phyloP scores from a whole-genome alignment of 2,329 filamentous ascomycete species.

The Daldinia sp. region DNA sequence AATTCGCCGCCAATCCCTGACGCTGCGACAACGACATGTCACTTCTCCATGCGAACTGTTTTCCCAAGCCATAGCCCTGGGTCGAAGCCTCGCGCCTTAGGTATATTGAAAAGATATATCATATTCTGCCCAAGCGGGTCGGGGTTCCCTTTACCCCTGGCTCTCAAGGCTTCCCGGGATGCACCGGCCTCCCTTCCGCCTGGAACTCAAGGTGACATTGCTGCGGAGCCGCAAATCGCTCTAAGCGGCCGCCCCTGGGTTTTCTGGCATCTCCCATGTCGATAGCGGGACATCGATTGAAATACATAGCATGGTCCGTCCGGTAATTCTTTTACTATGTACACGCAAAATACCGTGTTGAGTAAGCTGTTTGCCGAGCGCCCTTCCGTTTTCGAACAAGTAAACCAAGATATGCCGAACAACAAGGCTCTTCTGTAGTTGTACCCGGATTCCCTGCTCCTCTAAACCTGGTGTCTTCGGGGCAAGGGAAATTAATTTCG shows the following conservation, averaged over 20 bases:
- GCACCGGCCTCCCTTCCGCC: constrained; percentile 34
- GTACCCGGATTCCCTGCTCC: constrained; percentile 1
- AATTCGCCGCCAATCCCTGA: constrained; percentile 21
- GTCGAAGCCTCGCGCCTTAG: constrained; percentile 21
- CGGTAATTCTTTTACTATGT: constrained; percentile 6
- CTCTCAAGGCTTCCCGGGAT: constrained; percentile 16
- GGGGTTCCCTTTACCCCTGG: constrained; percentile 1
- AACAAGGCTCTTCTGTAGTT: not conserved
- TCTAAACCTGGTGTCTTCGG: constrained; percentile 6
- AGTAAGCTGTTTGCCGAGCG: constrained; percentile 3
- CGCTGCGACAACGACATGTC: constrained; percentile 25
- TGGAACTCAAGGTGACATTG: constrained; percentile 26
- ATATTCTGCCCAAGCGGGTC: constrained; percentile 8
- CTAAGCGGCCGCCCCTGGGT: not conserved
- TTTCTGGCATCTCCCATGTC: constrained; percentile 6
- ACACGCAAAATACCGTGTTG: not conserved
- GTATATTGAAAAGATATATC: not conserved
- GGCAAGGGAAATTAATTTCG: constrained; percentile 24
- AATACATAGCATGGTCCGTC: constrained; percentile 9
- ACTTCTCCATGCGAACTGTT: constrained; percentile 24
- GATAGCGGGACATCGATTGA: constrained; percentile 18
- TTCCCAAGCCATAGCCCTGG: constrained; percentile 34
- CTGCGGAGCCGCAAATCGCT: constrained; percentile 29
- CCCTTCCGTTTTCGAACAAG: not conserved
- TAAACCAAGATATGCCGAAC: not conserved